Evolutionary conservation across 2,329 filamentous ascomycete genomes (phyloP).

Genomic region (Cladosporium sp.): DNA sequence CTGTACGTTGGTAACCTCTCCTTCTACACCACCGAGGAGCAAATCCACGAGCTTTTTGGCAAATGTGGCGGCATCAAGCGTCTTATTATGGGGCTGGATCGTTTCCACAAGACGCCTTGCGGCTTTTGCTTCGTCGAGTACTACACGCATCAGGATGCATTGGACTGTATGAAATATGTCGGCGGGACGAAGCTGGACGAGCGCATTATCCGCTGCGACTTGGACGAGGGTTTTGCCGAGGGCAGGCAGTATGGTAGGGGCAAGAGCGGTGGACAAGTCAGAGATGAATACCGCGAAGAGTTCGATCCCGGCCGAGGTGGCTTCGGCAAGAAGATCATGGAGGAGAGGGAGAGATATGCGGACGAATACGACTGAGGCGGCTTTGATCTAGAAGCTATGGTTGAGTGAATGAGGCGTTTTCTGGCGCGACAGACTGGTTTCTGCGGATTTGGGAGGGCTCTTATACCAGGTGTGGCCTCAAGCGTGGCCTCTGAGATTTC

Average conservation of each 20-base stretch:
- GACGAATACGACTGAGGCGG: conserved; percentile 17
- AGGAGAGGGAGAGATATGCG: conserved; percentile 21
- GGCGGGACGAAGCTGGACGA: conserved; percentile 97
- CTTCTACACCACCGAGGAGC: conserved; percentile 80
- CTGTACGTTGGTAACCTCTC: conserved; percentile 97
- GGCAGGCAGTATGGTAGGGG: conserved; percentile 90
- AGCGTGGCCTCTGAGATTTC: too few relatives aligned
- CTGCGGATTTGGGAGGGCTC: too few relatives aligned
- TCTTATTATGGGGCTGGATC: conserved; percentile 93
- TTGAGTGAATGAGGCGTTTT: neutral
- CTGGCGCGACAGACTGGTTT: neutral
- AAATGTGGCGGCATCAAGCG: conserved; percentile 94
- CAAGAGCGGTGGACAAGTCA: conserved; percentile 92
- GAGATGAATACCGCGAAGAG: conserved; percentile 96
- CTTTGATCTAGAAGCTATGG: neutral
- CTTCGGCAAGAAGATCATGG: conserved; percentile 50
- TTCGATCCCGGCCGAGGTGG: conserved; percentile 93
- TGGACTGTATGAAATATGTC: conserved; percentile 98
- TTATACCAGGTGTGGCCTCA: too few relatives aligned
- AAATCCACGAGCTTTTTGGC: conserved; percentile 70
- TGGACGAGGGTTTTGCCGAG: conserved; percentile 94
- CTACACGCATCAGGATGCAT: conserved; percentile 92
- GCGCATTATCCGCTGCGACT: conserved; percentile 87
- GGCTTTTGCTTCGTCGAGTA: conserved; percentile 99
- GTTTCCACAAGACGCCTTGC: conserved; percentile 95